Base-by-base conservation (phyloP, 2,329 filamentous ascomycete species). In the Lomentospora prolificans region DNA sequence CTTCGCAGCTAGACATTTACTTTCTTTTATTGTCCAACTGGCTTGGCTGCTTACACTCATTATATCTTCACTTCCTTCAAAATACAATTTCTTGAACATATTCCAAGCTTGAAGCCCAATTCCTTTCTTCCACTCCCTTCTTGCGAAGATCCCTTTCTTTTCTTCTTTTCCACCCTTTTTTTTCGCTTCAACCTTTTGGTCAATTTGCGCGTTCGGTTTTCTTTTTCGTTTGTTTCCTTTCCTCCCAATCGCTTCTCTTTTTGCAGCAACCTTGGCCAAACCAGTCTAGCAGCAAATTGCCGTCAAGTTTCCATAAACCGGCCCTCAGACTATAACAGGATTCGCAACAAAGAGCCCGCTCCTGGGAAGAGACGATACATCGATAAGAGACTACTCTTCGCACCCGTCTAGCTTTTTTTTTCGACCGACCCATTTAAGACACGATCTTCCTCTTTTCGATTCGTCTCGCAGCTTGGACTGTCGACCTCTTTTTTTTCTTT, bases 11-110 rank as follows among this genome's bases (percentile, higher is more conserved):
- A 52, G 57, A 41, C 65, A 67, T 67, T 67, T 70, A 67, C 66
- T 64, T 67, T 70, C 66, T 66, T 72, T 72, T 64, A 70, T 67
- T 64, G 66, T 64, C 75, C 75, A 78, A 78, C 76, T 77, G 75
- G 75, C 72, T 79, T 79, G 77, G 77, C 75, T 78, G 73, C 74
- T 75, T 72, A 75, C 76, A 67, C 69, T 78, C 74, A 70, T 80
- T 79, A 75, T 59, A 57, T 56, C 28, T 33, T 33, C 30, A 33
- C 51, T 39, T 39, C 19, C 33, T 57, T n/a, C 50, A 52, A 51
- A 39, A n/a, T 51, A 48, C 48, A 5, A 31, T 36, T 25, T 52
- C 55, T 57, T 57, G 51, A 50, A 52, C 41, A 57, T 58, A 51
- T 28, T 54, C 51, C 41, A 19, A 25, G 31, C 22, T 17, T 27